phyloP scores from a whole-genome alignment of 192 early-diverging fungal species.

The Podila clonocystis region DNA sequence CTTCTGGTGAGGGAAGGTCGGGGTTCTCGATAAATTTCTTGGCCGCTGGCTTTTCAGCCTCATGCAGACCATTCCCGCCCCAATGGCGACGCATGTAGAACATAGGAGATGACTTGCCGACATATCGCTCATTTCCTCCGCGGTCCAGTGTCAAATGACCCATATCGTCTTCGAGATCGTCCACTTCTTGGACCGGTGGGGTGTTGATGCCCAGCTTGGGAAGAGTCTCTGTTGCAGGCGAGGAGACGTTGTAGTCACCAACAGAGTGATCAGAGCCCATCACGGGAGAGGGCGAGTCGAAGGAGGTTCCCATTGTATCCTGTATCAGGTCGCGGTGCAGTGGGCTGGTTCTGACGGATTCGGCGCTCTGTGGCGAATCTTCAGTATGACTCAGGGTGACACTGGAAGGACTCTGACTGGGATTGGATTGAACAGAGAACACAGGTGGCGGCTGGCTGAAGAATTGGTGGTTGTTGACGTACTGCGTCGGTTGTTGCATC shows the following conservation, averaged over 20 bases:
- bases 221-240: background rate
- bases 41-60: background rate
- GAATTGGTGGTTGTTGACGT: slow-evolving; percentile 9
- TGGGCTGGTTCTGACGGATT: slow-evolving; percentile 1
- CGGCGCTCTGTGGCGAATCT: background rate
- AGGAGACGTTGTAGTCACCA: slow-evolving; percentile 3
- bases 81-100: slow-evolving; percentile 64
- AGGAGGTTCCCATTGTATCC: slow-evolving; percentile 17
- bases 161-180: slow-evolving; percentile 64
- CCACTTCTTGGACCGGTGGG: slow-evolving; percentile 26
- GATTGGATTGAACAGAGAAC: slow-evolving; percentile 6
- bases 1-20: slow-evolving; percentile 67
- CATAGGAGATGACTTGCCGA: slow-evolving; percentile 76
- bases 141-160: slow-evolving; percentile 76
- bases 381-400: slow-evolving; percentile 4
- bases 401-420: slow-evolving; percentile 21
- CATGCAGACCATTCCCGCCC: slow-evolving; percentile 32
- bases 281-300: slow-evolving; percentile 39
- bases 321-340: slow-evolving; percentile 26
- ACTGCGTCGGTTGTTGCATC: background rate
- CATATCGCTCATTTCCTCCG: slow-evolving; percentile 73
- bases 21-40: slow-evolving; percentile 32
- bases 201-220: slow-evolving; percentile 11
- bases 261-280: slow-evolving; percentile 22
- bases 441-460: slow-evolving; percentile 5